Evolutionary conservation across 2,329 filamentous ascomycete genomes (phyloP).

Genomic region (Pezicula rhizophila): DNA sequence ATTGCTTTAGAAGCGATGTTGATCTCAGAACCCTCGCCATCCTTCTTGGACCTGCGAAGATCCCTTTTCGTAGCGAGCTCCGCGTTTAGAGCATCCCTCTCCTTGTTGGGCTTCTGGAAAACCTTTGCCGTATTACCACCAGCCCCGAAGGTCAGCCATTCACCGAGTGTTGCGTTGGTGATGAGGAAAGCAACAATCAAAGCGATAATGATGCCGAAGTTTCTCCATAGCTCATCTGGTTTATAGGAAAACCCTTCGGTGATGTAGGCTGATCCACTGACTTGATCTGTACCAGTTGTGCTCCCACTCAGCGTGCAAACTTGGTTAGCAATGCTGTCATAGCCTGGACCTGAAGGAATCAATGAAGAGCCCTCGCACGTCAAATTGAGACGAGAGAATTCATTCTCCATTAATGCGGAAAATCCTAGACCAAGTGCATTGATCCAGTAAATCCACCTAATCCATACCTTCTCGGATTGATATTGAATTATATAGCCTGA

Average conservation of each 20-base stretch:
- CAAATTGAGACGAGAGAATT: constrained; percentile 66
- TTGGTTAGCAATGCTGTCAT: constrained; percentile 66
- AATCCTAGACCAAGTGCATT: constrained; percentile 73
- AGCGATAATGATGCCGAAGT: constrained; percentile 73
- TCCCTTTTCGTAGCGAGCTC: constrained; percentile 41
- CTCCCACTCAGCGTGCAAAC: constrained; percentile 77
- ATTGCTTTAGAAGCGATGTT: constrained; percentile 56
- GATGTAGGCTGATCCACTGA: constrained; percentile 67
- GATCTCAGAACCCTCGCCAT: constrained; percentile 41
- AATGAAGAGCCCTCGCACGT: constrained; percentile 63
- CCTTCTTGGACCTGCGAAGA: constrained; percentile 23
- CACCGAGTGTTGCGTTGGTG: constrained; percentile 72
- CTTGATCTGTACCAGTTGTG: constrained; percentile 52
- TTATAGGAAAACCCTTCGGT: constrained; percentile 61
- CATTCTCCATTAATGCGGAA: constrained; percentile 77
- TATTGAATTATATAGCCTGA: constrained; percentile 82
- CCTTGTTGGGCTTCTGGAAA: constrained; percentile 64
- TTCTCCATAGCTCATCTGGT: constrained; percentile 67
- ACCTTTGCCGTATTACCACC: constrained; percentile 77
- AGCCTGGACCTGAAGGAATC: constrained; percentile 64
- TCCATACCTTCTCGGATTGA: constrained; percentile 65
- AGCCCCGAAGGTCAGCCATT: constrained; percentile 70
- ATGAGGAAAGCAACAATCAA: constrained; percentile 72
- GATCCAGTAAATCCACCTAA: constrained; percentile 76
- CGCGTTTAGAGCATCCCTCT: constrained; percentile 61